Percentiles rank a stretch among this genome's conserved stretches.
Evolutionary conservation across 805 yeast species (phyloP).

Genomic region (Diddensiella transvaalensis): DNA sequence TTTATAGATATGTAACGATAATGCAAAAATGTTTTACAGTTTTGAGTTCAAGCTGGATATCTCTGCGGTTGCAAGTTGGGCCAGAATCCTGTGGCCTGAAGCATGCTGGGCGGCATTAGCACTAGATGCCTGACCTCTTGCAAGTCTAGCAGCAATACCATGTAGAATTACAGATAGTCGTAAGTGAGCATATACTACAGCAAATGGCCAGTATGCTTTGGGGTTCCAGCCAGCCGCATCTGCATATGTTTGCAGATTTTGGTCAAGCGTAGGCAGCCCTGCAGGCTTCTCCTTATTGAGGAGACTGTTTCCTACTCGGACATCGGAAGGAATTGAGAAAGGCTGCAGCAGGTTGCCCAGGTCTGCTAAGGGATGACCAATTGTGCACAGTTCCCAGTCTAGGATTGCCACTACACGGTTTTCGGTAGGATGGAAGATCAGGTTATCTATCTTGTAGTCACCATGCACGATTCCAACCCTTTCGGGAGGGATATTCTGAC

Average conservation of each 20-base stretch:
- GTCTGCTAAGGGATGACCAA: constrained; percentile 64
- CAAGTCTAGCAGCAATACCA: constrained; percentile 56
- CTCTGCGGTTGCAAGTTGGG: constrained; percentile 29
- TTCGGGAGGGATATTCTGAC: constrained; percentile 44
- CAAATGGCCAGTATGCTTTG: constrained; percentile 45
- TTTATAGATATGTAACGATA: no score
- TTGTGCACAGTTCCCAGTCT: constrained; percentile 65
- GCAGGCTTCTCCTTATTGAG: constrained; percentile 10
- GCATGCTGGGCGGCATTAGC: constrained; percentile 46
- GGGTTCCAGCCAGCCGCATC: constrained; percentile 43
- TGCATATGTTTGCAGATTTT: constrained; percentile 25
- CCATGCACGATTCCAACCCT: constrained; percentile 55
- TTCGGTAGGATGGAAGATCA: constrained; percentile 54
- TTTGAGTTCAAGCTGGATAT: constrained; percentile 9
- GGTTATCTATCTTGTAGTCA: constrained; percentile 60
- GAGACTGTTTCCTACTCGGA: constrained; percentile 8
- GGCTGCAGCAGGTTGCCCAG: constrained; percentile 57
- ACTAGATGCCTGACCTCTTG: constrained; percentile 51
- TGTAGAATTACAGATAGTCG: constrained; percentile 56
- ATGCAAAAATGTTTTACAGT: no score
- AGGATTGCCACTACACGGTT: constrained; percentile 51
- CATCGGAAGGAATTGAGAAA: constrained; percentile 40
- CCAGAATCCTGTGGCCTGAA: constrained; percentile 30
- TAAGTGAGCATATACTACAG: constrained; percentile 53
- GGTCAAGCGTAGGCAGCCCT: constrained; percentile 27